Evolutionary conservation across 148 eudicot species (phyloP), one percentile per base, ranked within the genome.

Genomic region (Bassia scoparia): DNA sequence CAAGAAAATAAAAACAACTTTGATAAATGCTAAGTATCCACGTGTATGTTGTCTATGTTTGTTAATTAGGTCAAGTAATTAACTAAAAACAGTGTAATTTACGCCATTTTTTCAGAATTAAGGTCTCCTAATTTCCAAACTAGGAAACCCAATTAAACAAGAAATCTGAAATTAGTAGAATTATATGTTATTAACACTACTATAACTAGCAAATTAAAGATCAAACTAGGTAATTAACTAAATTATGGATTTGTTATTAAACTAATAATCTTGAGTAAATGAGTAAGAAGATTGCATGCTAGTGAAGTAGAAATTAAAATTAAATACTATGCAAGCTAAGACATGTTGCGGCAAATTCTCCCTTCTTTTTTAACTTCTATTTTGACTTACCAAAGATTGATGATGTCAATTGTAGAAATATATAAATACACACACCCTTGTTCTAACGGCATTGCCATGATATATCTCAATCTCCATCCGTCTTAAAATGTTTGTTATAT

Each of bases 141-240:
- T 18, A 69, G 61, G 72, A 69, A 69, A 69, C 30, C 60, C 30
- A 69, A 38, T 30, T 69, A 31, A 33, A 10, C 61, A 69, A 69
- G 72, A 52, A 69, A 69, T 7, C 43, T 52, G 9, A 31, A 20
- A 9, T 17, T 21, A 53, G 58, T 20, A 43, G 26, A 61, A 61
- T 61, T n/a, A 4, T 33, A 8, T 34, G 17, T 61, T 33, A 20
- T 33, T 61, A 14, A 61, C 24, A 61, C 66, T 61, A 27, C 46
- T 24, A 12, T 35, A 35, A 35, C n/a, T 63, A 63, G 67, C 26
- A 37, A 37, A 5, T n/a, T n/a, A n/a, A n/a, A n/a, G n/a, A n/a
- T n/a, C 12, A 41, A 41, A 41, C 46, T 41, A 41, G 12, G 46
- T 41, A 41, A 41, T 14, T 41, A 41, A 41, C 46, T 41, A 41